These are phyloP conservation scores for Colletotrichum limetticola DNA, from an alignment of 2,329 filamentous ascomycete genomes.

Conservation along the genomic window DNA sequence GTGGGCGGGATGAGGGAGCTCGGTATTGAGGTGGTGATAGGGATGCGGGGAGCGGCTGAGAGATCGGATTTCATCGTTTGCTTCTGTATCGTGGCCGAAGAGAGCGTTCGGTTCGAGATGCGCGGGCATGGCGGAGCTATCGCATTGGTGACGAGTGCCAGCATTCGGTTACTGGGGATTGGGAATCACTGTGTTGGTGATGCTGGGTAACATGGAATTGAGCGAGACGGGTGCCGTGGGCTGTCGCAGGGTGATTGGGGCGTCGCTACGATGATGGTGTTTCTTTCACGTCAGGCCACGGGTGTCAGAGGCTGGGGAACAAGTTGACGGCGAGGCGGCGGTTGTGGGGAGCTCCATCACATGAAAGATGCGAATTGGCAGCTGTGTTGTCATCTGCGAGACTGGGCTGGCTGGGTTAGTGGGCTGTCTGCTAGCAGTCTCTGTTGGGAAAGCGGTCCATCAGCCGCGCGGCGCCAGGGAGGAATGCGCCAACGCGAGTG, in stretches of 20 bases:
- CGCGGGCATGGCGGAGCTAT: conserved; percentile 58
- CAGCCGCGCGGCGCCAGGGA: conserved; percentile 31
- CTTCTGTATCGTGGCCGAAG: conserved; percentile 46
- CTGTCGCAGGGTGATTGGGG: background rate
- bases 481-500: conserved; percentile 28
- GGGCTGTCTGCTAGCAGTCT: conserved; percentile 9
- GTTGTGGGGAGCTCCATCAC: conserved; percentile 35
- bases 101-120: conserved; percentile 50
- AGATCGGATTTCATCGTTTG: conserved; percentile 55
- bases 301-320: conserved; percentile 2
- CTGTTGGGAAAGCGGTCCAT: conserved; percentile 22
- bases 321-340: conserved; percentile 7
- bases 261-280: conserved; percentile 20
- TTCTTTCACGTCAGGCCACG: conserved; percentile 25
- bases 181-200: background rate
- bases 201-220: conserved; percentile 17
- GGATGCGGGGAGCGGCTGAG: conserved; percentile 74
- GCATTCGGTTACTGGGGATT: conserved; percentile 7
- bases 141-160: conserved; percentile 34
- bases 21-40: conserved; percentile 69
- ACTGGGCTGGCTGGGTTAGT: conserved; percentile 1
- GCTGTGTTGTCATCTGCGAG: conserved; percentile 19
- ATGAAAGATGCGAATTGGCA: conserved; percentile 32
- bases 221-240: background rate
- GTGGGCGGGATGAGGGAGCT: conserved; percentile 64